Base-by-base conservation (phyloP, 2,329 filamentous ascomycete genomes). In the Fusarium sp. region DNA sequence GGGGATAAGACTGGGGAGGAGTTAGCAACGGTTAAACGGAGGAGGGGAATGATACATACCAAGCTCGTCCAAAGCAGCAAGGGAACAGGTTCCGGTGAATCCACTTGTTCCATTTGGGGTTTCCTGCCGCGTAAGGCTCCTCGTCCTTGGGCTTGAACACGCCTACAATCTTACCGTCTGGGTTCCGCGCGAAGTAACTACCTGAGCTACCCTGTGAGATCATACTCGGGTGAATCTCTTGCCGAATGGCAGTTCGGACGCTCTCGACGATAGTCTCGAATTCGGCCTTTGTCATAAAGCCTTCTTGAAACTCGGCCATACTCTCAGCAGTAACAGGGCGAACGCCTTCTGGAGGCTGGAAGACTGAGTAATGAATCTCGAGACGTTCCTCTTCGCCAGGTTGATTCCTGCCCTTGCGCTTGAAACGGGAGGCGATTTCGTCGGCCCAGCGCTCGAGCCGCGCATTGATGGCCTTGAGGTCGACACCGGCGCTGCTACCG, bases 41-140 rank as follows among this genome's bases (percentile, higher is more conserved):
- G 6, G 36, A 36, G 7, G 35, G n/a, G 20, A 33, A 29, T 29
- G 22, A 6, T 36, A 81, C 87, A 63, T 82, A 91, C 89, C 95
- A 98, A 54, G 96, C 95, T 79, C 97, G 89, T 20, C 97, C 97
- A 79, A 99, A 99, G 83, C 94, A 98, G 85, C 97, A 99, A 10
- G 97, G 97, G 78, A 99, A 98, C 74, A 99, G 82, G 82, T 99
- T 99, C 74, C 97, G 90, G 83, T 99, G 97, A 85, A 99, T 95
- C 97, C 97, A 99, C 84, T 99, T 99, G 78, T 97, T 98, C 96
- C 96, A 98, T 82, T 99, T 99, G 7, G 97, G 97, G 81, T 99
- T 99, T 77, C 95, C 93, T 35, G 94, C 97, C 2, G 97, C 97
- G 81, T 98, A 99, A 1, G 97, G 97, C 83, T 99, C 97, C 85